Base-by-base conservation (phyloP, 2,329 filamentous ascomycete species). In the Fusarium floridanum region DNA sequence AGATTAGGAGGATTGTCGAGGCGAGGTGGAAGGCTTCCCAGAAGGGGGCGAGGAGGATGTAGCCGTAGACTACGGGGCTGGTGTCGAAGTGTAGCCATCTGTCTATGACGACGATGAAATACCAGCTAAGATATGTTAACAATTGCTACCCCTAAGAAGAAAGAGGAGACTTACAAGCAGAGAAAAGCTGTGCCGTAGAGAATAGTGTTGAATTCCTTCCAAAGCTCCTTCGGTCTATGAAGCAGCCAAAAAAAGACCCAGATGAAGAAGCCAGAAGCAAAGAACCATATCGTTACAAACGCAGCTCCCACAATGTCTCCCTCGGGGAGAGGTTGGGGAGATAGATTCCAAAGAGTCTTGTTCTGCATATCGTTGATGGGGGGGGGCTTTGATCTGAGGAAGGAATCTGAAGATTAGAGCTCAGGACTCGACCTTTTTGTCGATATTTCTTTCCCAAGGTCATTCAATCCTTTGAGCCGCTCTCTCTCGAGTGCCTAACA, bases 201-300 rank as follows among this genome's bases (percentile, higher is more conserved):
- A 4, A 70, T 64, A n/a, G 32, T 65, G 27, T 20, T 68, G 32
- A 70, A 70, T 41, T 72, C 70, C 4, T 57, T 32, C 67, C 67
- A 67, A 6, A 64, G 65, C 22, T 45, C 39, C 22, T 32, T 34
- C 8, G 55, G 55, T 5, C 53, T 65, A 41, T 10, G 29, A 16
- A 65, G 11, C 6, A 65, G 27, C 6, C 27, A 22, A 11, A 39
- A 36, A n/a, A 72, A 71, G 7, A 45, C 12, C 17, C 27, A 57
- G 16, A 59, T 36, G 10, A 72, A 43, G 9, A 45, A 22, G 0
- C 16, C 29, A 10, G 41, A 36, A 8, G 11, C 22, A 20, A 71
- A 39, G 34, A 67, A 37, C 70, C 70, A 72, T 37, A 72, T 68
- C 4, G 68, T 71, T 2, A 71, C 64, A 29, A 72, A 70, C 1